Conservation (phyloP, 495 filamentous ascomycete species). For the Daldinia loculata region DNA sequence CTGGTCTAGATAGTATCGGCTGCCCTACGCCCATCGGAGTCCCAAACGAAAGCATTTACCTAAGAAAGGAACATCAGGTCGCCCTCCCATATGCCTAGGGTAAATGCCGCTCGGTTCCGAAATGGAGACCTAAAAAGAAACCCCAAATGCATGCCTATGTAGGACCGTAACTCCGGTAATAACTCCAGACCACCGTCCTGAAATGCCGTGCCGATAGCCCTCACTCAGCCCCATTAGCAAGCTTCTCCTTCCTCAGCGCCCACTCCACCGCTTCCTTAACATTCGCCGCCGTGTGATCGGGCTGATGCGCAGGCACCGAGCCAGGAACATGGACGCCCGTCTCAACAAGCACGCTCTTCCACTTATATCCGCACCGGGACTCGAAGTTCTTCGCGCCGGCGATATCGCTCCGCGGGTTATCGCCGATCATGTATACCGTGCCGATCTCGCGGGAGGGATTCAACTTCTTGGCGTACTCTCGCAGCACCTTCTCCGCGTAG, state of each 20-base stretch:
- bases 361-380: constrained; percentile 67
- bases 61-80: background rate
- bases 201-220: background rate
- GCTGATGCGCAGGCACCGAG: constrained; percentile 41
- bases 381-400: constrained; percentile 73
- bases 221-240: background rate
- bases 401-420: constrained; percentile 86
- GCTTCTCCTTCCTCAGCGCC: constrained; percentile 44
- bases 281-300: constrained; percentile 42
- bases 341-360: constrained; percentile 78
- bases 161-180: background rate
- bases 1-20: background rate
- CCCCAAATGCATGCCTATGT: background rate
- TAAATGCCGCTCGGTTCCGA: background rate
- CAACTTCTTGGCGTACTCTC: constrained; percentile 60
- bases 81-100: background rate
- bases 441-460: constrained; percentile 61
- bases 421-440: constrained; percentile 86
- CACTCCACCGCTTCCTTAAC: constrained; percentile 52
- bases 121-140: background rate
- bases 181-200: background rate
- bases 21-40: background rate
- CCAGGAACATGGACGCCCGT: constrained; percentile 53
- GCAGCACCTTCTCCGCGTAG: constrained; percentile 75
- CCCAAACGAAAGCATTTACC: background rate